Conservation (phyloP, 1,284 basidiomycete species). For the Ustilago curta region DNA sequence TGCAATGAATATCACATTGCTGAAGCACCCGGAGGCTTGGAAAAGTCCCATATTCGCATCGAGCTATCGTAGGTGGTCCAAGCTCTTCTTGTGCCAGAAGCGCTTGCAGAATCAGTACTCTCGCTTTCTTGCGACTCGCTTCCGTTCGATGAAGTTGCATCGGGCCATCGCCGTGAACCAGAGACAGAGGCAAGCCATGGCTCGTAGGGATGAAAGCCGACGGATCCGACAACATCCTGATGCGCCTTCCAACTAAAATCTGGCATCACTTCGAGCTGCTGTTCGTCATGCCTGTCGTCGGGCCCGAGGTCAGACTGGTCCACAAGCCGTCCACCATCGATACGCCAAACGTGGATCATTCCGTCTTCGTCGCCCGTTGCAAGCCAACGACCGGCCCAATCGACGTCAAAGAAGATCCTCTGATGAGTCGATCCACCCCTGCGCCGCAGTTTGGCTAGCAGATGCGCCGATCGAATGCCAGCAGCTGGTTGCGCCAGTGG, state of each 20-base stretch:
- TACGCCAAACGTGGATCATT: constrained; percentile 45
- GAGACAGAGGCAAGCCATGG: constrained; percentile 40
- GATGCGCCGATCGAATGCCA: constrained; percentile 29
- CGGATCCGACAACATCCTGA: constrained; percentile 44
- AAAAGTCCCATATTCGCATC: constrained; percentile 40
- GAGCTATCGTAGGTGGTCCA: constrained; percentile 39
- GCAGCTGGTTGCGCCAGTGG: constrained; percentile 24
- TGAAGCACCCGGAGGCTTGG: constrained; percentile 5
- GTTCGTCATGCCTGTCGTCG: background rate
- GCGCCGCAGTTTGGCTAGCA: constrained; percentile 42
- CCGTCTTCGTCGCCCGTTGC: constrained; percentile 49
- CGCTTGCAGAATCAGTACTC: background rate
- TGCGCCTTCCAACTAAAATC: constrained; percentile 50
- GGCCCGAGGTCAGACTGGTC: constrained; percentile 17
- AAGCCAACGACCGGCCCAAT: constrained; percentile 56
- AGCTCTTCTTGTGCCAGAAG: constrained; percentile 7
- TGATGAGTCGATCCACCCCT: constrained; percentile 35
- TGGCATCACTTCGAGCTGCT: constrained; percentile 27
- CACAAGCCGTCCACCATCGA: constrained; percentile 29
- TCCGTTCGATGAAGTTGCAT: background rate
- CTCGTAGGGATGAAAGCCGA: constrained; percentile 43
- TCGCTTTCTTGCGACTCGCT: constrained; percentile 18
- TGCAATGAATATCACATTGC: background rate
- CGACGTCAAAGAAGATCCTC: constrained; percentile 55
- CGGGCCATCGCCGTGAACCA: constrained; percentile 44